Evolutionary conservation across 225 moss, liverwort and hornwort species (phyloP).

Genomic region (Takakia lepidozioides): DNA sequence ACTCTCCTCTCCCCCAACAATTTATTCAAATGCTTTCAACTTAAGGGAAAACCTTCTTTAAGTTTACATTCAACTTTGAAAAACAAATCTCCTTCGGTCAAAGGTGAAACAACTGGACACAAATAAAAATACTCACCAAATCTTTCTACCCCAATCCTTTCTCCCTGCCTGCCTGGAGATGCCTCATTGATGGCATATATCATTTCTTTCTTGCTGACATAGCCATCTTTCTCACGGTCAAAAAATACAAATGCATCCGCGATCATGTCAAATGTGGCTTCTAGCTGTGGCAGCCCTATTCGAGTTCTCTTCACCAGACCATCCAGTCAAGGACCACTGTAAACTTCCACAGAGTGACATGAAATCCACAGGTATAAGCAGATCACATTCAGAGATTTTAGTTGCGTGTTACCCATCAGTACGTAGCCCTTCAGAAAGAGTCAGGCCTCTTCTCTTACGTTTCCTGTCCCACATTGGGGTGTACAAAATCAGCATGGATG

Average conservation of each 20-base stretch:
- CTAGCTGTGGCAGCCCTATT: conserved; percentile 74
- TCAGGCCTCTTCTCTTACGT: no score
- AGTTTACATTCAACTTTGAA: no score
- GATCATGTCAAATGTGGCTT: conserved; percentile 87
- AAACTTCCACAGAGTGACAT: neutral
- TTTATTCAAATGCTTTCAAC: no score
- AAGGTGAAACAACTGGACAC: no score
- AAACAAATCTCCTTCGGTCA: no score
- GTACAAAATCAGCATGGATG: neutral
- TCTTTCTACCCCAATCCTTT: conserved; percentile 65
- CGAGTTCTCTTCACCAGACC: conserved; percentile 39
- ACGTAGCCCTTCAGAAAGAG: no score
- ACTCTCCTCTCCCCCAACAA: no score
- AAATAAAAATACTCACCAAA: conserved; percentile 77
- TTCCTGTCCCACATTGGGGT: no score
- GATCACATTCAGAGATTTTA: no score
- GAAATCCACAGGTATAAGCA: neutral
- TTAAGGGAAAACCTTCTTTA: no score
- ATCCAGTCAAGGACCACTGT: conserved; percentile 40
- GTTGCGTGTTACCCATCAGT: no score
- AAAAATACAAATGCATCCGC: conserved; percentile 83
- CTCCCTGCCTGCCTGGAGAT: conserved; percentile 61
- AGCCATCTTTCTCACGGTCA: conserved; percentile 78
- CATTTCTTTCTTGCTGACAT: conserved; percentile 88
- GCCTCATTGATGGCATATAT: conserved; percentile 58